Percentiles rank a stretch among this genome's conserved stretches.
These are phyloP conservation scores for Oleoguttula mirabilis DNA, from an alignment of 495 filamentous ascomycete genomes.

Conservation along the genomic window DNA sequence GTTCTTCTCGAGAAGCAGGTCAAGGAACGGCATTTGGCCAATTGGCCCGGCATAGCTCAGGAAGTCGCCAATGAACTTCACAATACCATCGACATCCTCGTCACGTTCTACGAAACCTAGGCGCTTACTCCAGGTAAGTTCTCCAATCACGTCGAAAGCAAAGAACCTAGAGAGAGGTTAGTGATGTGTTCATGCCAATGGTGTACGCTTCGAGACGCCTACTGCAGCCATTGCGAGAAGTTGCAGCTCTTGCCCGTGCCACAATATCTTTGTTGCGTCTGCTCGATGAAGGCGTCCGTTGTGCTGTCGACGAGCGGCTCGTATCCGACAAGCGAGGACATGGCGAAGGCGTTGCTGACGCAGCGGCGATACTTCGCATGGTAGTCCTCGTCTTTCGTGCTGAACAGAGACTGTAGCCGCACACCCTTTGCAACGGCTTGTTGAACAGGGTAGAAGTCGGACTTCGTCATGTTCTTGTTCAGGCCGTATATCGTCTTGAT, in stretches of 20 bases:
- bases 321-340: constrained; percentile 57
- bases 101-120: constrained; percentile 31
- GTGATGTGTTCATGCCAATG: not conserved
- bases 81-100: constrained; percentile 32
- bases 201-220: constrained; percentile 1
- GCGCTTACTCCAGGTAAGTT: constrained; percentile 32
- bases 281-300: constrained; percentile 46
- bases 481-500: constrained; percentile 67
- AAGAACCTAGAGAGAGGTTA: constrained; percentile 37
- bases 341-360: constrained; percentile 62
- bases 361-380: constrained; percentile 58
- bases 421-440: constrained; percentile 43
- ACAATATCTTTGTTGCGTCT: constrained; percentile 50
- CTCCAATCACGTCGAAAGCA: constrained; percentile 63
- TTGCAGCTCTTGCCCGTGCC: constrained; percentile 42
- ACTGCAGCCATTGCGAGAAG: constrained; percentile 61
- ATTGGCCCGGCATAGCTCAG: constrained; percentile 38
- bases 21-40: constrained; percentile 42
- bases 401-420: constrained; percentile 62
- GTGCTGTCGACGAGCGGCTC: constrained; percentile 64
- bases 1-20: constrained; percentile 41
- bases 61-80: constrained; percentile 33
- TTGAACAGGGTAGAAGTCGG: constrained; percentile 15
- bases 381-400: constrained; percentile 60
- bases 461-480: constrained; percentile 69